Percentiles rank a stretch among this genome's conserved stretches.
phyloP scores from a whole-genome alignment of 768 basidiomycete genomes.

The Lanmaoa pseudosensibilis region DNA sequence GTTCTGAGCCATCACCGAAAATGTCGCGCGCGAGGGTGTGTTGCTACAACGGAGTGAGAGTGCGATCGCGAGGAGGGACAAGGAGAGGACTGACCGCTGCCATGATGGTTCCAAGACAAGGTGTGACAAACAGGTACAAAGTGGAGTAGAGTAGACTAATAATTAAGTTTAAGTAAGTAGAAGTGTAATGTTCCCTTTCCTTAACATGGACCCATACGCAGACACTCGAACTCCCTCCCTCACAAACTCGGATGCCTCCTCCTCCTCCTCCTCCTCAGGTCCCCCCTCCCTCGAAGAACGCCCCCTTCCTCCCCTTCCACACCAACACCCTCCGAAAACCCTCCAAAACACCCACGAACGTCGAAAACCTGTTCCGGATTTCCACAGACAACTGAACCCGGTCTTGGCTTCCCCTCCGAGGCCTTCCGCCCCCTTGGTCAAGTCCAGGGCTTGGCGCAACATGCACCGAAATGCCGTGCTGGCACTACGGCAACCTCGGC shows the following conservation, averaged over 20 bases:
- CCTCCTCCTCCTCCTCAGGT: slow-evolving; percentile 14
- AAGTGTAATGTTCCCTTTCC: slow-evolving; percentile 13
- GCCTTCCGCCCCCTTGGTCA: slow-evolving; percentile 5
- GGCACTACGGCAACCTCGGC: slow-evolving; percentile 35
- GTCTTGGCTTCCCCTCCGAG: slow-evolving; percentile 2
- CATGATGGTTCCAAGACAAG: slow-evolving; percentile 12
- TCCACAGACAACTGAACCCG: neutral
- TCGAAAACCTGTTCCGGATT: neutral
- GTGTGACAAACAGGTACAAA: slow-evolving; percentile 16
- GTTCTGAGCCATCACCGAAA: slow-evolving; percentile 84
- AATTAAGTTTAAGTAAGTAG: too few relatives aligned
- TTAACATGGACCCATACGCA: slow-evolving; percentile 24
- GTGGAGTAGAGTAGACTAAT: too few relatives aligned
- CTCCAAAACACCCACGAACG: neutral
- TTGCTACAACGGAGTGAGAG: neutral
- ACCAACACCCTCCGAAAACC: neutral
- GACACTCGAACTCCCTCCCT: slow-evolving; percentile 30
- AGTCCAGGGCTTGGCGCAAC: slow-evolving; percentile 25
- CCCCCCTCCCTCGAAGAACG: slow-evolving; percentile 20
- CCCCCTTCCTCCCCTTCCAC: slow-evolving; percentile 23
- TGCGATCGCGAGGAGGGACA: too few relatives aligned
- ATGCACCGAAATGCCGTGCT: slow-evolving; percentile 28
- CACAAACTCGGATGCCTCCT: slow-evolving; percentile 27
- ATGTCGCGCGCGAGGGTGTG: slow-evolving; percentile 64
- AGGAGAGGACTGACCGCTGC: slow-evolving; percentile 4